phyloP scores from a whole-genome alignment of 257 asterid species.

The Jacaranda copaia region DNA sequence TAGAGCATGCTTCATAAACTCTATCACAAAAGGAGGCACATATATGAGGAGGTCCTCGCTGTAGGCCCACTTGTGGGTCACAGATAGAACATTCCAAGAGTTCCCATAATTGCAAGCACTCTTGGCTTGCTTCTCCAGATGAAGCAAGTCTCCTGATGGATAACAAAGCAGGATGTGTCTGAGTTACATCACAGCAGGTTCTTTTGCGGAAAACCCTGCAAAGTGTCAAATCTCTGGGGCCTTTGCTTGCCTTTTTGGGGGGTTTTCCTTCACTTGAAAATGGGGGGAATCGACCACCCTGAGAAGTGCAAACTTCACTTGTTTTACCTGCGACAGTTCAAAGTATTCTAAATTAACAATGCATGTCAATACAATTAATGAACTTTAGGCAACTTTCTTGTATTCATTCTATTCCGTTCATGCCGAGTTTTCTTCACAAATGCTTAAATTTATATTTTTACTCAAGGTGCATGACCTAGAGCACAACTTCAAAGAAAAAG shows the following conservation, averaged over 20 bases:
- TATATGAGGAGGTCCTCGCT: conserved; percentile 78
- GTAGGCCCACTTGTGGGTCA: conserved; percentile 87
- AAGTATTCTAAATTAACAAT: conserved; percentile 5
- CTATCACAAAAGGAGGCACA: conserved; percentile 85
- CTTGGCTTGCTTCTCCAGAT: conserved; percentile 94
- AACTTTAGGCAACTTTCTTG: conserved; percentile 19
- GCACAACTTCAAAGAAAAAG: not conserved
- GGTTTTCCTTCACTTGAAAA: conserved; percentile 81
- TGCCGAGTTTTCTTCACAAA: conserved; percentile 14
- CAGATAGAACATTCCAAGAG: conserved; percentile 91
- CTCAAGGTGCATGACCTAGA: not conserved
- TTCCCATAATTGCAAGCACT: conserved; percentile 97
- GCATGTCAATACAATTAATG: conserved; percentile 7
- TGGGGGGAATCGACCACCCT: conserved; percentile 89
- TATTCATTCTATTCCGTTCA: conserved; percentile 6
- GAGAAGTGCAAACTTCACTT: conserved; percentile 81
- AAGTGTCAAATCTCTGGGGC: conserved; percentile 80
- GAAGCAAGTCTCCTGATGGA: conserved; percentile 87
- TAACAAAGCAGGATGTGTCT: conserved; percentile 87
- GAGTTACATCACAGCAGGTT: conserved; percentile 92
- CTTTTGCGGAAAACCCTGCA: conserved; percentile 91
- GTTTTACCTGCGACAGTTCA: conserved; percentile 64
- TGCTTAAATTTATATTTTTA: not conserved
- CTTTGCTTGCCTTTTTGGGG: conserved; percentile 83
- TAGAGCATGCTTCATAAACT: conserved; percentile 79